Evolutionary conservation across 202 grass and related monocot species (phyloP), one percentile per base, ranked within the genome.

Genomic region (Elaeis oleifera): DNA sequence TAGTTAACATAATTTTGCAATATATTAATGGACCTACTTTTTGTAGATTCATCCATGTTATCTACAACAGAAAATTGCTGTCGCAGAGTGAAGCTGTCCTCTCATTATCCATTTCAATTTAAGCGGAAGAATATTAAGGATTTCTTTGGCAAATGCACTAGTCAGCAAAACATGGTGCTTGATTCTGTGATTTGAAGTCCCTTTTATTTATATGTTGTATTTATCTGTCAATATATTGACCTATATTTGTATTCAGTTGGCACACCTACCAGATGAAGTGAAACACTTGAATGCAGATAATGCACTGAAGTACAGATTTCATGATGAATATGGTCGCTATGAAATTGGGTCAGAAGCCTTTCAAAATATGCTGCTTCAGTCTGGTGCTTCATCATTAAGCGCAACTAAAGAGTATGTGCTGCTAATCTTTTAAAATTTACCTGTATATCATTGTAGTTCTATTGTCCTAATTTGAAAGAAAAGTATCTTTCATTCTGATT

Each of bases 381-480:
- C 71, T 78, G 92, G 92, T 65, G 84, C 82, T 58, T 91, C 79
- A 49, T 81, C 75, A 68, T 76, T 71, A 58, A 67, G 80, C 9
- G 75, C 77, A 81, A 84, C 84, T 70, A 92, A 92, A 84, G 84
- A 89, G 88, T 92, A 82, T 76, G 68, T 49, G 60, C 64, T 54
- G 50, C 82, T 80, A 22, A 67, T 79, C 51, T 36, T 66, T 51
- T 6, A 4, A 50, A 58, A 75, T 79, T 58, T 16, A 70, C 4
- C 73, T 63, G 53, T 54, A 31, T 64, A 32, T 53, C 50, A 24
- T n/a, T 1, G 61, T 68, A 9, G 48, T 77, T 18, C 26, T 57
- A 52, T 50, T 56, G 20, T 51, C 28, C 16, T 51, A 67, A 65
- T 26, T 60, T 18, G 4, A 44, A 44, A 13, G 36, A 44, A 44